Evolutionary conservation across 306 rosid species (phyloP), one percentile per base, ranked within the genome.

Genomic region (Psophocarpus tetragonolobus): DNA sequence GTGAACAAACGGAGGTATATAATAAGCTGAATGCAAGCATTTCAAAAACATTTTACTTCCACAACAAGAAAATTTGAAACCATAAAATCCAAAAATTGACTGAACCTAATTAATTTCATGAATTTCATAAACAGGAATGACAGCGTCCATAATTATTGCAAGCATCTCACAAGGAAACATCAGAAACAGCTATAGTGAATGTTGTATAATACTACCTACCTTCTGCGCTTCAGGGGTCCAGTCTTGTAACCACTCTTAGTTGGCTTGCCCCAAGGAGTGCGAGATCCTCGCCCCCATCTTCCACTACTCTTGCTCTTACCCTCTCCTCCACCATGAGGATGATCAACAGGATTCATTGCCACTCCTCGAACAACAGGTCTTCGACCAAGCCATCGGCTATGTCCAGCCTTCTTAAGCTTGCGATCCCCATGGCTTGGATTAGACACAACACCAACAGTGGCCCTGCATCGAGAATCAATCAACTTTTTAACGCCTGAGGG

Each of bases 261-360:
- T 38, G 97, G 98, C 76, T 91, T 93, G 20, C 96, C 97, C 97
- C 93, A 91, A 33, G 97, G 98, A 69, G 96, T 83, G 15, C 75
- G 91, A 53, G 97, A 86, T 29, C 74, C 83, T 75, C 23, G 67
- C 13, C 98, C 96, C 45, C 39, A 80, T 42, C 47, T 44, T 3
- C 94, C 97, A 81, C 92, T 81, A 81, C 91, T 86, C 90, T 87
- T 91, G 84, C 97, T 88, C 83, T 78, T 87, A 67, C 96, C 97
- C 87, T 88, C 96, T 54, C 97, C 96, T 80, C 98, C 94, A 71
- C 98, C 98, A 57, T 92, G 96, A 63, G 96, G 97, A 88, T 81
- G 97, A 84, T 92, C 96, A 24, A 90, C 78, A 0, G 90, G 92
- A 79, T 91, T 93, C 98, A 93, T 93, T 8, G 98, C 97, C 84